phyloP scores from a whole-genome alignment of 345 rosid genomes.

The Eucalyptus marginata region DNA sequence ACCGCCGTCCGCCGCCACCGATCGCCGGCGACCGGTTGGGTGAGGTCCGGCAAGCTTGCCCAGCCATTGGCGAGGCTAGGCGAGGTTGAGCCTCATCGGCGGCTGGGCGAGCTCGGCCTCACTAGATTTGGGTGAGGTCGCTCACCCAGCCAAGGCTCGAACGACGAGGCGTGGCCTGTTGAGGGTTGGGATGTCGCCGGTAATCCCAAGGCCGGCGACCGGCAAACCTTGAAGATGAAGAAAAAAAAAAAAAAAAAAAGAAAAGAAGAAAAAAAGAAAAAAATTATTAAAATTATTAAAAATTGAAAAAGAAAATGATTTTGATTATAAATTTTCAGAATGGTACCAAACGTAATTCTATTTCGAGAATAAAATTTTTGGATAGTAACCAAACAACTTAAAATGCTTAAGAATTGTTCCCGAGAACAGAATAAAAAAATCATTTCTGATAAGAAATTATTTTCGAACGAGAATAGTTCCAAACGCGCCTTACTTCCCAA shows the following conservation, averaged over 20 bases:
- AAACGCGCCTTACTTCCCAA: rapidly evolving
- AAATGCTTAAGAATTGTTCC: too few species aligned
- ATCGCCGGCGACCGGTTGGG: rapidly evolving
- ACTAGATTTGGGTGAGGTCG: rapidly evolving
- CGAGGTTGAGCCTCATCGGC: rapidly evolving
- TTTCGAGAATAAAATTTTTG: too few species aligned
- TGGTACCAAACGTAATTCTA: too few species aligned
- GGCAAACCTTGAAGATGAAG: too few species aligned
- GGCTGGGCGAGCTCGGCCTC: rapidly evolving
- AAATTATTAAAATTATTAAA: too few species aligned
- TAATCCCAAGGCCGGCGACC: rapidly evolving
- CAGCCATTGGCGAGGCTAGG: rapidly evolving
- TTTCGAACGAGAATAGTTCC: too few species aligned
- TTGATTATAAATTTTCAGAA: too few species aligned
- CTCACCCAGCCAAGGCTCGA: too few species aligned
- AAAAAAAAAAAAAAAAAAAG: too few species aligned
- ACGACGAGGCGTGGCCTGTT: rapidly evolving
- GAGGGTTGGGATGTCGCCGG: rapidly evolving
- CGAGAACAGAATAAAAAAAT: too few species aligned
- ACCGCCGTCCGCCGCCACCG: rapidly evolving
- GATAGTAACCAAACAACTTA: rapidly evolving
- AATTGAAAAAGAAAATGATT: too few species aligned
- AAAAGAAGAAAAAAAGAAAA: rapidly evolving
- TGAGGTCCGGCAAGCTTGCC: rapidly evolving
- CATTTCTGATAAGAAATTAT: rapidly evolving